Percentiles rank a stretch among this genome's conserved stretches.
phyloP scores from a whole-genome alignment of 768 basidiomycete genomes.

The Kwoniella pini region DNA sequence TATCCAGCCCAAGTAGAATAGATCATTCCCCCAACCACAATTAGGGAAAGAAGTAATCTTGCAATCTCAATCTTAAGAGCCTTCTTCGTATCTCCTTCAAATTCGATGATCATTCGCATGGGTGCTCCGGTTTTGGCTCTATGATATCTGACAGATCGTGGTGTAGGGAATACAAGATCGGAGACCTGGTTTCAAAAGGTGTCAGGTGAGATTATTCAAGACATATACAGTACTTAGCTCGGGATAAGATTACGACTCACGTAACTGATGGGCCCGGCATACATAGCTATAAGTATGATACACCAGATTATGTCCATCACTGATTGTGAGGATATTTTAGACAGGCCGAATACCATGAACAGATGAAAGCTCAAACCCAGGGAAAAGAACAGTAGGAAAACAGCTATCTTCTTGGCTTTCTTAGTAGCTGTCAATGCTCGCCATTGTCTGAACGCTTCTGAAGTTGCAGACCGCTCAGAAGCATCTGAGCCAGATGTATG shows the following conservation, averaged over 20 bases:
- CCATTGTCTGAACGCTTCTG: background rate
- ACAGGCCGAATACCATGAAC: conserved; percentile 3
- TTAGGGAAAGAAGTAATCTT: background rate
- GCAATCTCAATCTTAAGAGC: background rate
- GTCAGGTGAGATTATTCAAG: too few species aligned
- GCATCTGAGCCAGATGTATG: background rate
- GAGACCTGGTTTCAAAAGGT: too few species aligned
- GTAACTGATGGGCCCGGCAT: background rate
- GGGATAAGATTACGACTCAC: conserved; percentile 10
- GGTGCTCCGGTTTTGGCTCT: background rate
- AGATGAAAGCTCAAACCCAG: background rate
- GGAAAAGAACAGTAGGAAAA: background rate
- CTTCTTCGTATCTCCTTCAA: conserved; percentile 1
- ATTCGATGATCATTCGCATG: background rate
- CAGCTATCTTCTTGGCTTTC: conserved; percentile 7
- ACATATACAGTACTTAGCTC: too few species aligned
- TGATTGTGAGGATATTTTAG: conserved; percentile 5
- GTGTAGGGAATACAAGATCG: conserved; percentile 2
- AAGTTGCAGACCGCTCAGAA: background rate
- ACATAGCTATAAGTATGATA: background rate
- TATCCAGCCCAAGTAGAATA: conserved; percentile 1
- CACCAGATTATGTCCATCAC: background rate
- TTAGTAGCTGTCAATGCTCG: background rate
- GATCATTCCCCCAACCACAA: background rate
- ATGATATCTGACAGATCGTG: conserved; percentile 7